Conservation (phyloP, 306 rosid species). For the Dryas alaskensis region DNA sequence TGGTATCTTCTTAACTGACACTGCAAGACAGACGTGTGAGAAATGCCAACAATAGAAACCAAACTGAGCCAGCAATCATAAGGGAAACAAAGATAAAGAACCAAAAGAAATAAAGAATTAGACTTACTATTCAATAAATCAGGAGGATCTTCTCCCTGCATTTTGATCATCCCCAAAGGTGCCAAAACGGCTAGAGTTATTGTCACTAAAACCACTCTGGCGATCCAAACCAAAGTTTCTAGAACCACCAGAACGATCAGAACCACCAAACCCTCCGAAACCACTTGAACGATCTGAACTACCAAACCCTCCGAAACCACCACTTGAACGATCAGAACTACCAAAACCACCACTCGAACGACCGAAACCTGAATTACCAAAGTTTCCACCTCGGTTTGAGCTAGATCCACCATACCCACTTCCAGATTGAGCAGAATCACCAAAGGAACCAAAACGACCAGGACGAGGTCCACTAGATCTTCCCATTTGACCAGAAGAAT, state of each 20-base stretch:
- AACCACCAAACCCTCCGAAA: constrained; percentile 16
- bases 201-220: constrained; percentile 2
- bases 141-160: constrained; percentile 1
- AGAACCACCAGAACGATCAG: constrained; percentile 40
- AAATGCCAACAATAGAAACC: neutral
- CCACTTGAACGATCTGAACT: constrained; percentile 4
- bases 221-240: constrained; percentile 21
- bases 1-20: constrained; percentile 8
- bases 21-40: neutral
- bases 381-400: constrained; percentile 48
- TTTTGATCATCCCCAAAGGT: constrained; percentile 17
- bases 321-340: constrained; percentile 27
- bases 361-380: constrained; percentile 43
- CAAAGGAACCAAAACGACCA: constrained; percentile 49
- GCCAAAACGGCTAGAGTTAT: constrained; percentile 16
- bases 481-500: constrained; percentile 31
- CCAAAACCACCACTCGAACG: constrained; percentile 48
- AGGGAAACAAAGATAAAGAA: neutral
- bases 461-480: constrained; percentile 39
- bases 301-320: constrained; percentile 19
- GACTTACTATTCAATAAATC: constrained; percentile 13
- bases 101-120: neutral
- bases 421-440: constrained; percentile 44
- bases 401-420: constrained; percentile 39
- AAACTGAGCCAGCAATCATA: neutral